Base-by-base conservation (phyloP, 768 basidiomycete species). In the Auricularia auricula-judae region DNA sequence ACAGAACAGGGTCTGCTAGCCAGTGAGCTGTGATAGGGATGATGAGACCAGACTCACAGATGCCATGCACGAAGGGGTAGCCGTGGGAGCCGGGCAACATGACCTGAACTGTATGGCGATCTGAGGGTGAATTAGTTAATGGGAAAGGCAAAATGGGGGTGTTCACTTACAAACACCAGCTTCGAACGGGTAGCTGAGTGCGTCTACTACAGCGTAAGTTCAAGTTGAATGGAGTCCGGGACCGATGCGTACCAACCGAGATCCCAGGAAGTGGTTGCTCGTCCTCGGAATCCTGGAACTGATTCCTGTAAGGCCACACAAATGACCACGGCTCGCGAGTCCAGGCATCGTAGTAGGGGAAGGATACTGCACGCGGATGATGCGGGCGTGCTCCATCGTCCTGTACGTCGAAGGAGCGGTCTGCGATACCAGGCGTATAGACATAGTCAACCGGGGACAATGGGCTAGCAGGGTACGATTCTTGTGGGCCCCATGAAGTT, bases 401-500 rank as follows among this genome's bases (percentile, higher is more conserved):
- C 43, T 67, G 65, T 33, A 65, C 60, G 59, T 77, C 74, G 64
- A 77, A 76, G 12, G 68, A 61, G 43, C 76, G 75, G 64, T 78
- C 75, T 3, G 73, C 80, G 7, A 71, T 73, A 66, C 80, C 80
- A 43, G 80, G 80, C 12, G 79, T 79, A 4, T 67, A 71, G 10
- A 78, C 72, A 62, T 74, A 71, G 64, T 72, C 56, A 34, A 23
- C 75, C 7, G 74, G 73, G 7, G 77, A 61, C 8, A 39, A 74
- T 10, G 78, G 77, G 61, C 74, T 77, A 7, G 77, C 71, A 65
- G 78, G 77, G 70, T 74, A 80, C 7, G 76, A 79, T 80, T 35
- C 80, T 42, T 42, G 39, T 16, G 79, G 76, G 58, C 81, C 83
- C 82, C 82, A 83, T 14, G 76, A 77, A 3, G 82, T 82, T 16